A percentile compares a stretch with the other conserved stretches of the same genome.
Conservation (phyloP, 352 stramenopile genomes). For the Plasmopara viticola region DNA sequence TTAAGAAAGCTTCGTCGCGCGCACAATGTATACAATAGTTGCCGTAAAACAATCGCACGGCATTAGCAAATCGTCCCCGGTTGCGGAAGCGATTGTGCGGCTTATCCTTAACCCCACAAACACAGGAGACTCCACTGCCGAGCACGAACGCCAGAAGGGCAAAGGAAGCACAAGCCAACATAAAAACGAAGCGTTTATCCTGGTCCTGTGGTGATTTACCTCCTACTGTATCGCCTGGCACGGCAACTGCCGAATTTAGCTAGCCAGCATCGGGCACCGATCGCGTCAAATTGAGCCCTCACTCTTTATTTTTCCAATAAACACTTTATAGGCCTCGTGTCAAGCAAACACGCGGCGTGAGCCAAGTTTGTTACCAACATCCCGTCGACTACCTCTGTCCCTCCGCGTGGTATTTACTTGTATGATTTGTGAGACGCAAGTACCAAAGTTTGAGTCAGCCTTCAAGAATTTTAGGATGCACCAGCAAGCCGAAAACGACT, state of each 20-base stretch:
- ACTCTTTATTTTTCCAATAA: slow-evolving; percentile 29
- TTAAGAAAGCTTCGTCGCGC: slow-evolving; percentile 8
- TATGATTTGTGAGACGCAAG: slow-evolving; percentile 29
- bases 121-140: slow-evolving; percentile 23
- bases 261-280: slow-evolving; percentile 12
- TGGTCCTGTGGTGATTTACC: slow-evolving; percentile 8
- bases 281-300: slow-evolving; percentile 23
- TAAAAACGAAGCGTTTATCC: slow-evolving; percentile 29
- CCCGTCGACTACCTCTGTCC: slow-evolving; percentile 1
- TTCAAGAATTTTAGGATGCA: slow-evolving; percentile 36
- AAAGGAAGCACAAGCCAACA: slow-evolving; percentile 27
- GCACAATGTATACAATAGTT: slow-evolving; percentile 2
- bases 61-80: slow-evolving; percentile 26
- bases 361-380: slow-evolving; percentile 4
- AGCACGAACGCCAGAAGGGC: slow-evolving; percentile 30
- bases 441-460: slow-evolving; percentile 26
- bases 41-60: slow-evolving; percentile 18
- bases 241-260: slow-evolving; percentile 23
- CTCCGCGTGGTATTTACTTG: slow-evolving; percentile 9
- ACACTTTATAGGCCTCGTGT: slow-evolving; percentile 19
- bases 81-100: slow-evolving; percentile 20
- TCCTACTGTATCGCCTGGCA: slow-evolving; percentile 24
- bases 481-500: slow-evolving; percentile 20
- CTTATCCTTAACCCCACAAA: slow-evolving; percentile 28
- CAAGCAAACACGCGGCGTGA: slow-evolving; percentile 1